Conservation (phyloP, 139 green algal species). For the Helicosporidium sp. region DNA sequence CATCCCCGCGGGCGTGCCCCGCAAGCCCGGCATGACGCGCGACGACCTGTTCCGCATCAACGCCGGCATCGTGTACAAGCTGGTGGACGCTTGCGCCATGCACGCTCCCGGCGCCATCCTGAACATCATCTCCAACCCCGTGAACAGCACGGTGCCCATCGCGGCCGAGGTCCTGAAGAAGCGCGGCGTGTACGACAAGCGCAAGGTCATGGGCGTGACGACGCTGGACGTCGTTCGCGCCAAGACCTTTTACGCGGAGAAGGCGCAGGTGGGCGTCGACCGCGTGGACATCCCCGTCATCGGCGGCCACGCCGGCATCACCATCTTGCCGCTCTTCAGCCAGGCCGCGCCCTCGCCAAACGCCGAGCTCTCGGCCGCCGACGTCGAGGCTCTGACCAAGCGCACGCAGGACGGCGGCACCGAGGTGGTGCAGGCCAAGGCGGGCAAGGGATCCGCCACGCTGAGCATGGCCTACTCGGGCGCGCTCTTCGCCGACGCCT, state of each 20-base stretch:
- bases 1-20: slow-evolving; percentile 80
- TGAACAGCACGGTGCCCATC: slow-evolving; percentile 84
- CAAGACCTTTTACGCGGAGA: slow-evolving; percentile 82
- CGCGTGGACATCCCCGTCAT: slow-evolving; percentile 89
- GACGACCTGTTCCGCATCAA: slow-evolving; percentile 97
- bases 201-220: slow-evolving; percentile 59
- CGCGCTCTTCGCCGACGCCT: slow-evolving; percentile 81
- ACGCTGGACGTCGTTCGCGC: slow-evolving; percentile 59
- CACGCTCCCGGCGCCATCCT: slow-evolving; percentile 24
- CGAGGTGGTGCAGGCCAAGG: slow-evolving; percentile 90
- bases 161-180: slow-evolving; percentile 61
- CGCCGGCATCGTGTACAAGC: slow-evolving; percentile 65
- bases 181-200: slow-evolving; percentile 47
- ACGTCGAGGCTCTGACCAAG: slow-evolving; percentile 82
- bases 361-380: slow-evolving; percentile 41
- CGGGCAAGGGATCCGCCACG: slow-evolving; percentile 62
- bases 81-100: slow-evolving; percentile 52
- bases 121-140: slow-evolving; percentile 80
- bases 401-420: slow-evolving; percentile 96
- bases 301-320: slow-evolving; percentile 89
- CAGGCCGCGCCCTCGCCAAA: slow-evolving; percentile 25
- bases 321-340: slow-evolving; percentile 95
- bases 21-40: slow-evolving; percentile 98
- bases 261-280: slow-evolving; percentile 40
- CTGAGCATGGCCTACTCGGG: slow-evolving; percentile 96